Base-by-base conservation (phyloP, 1,139 yeast species). In the Hanseniaspora gamundiae region DNA sequence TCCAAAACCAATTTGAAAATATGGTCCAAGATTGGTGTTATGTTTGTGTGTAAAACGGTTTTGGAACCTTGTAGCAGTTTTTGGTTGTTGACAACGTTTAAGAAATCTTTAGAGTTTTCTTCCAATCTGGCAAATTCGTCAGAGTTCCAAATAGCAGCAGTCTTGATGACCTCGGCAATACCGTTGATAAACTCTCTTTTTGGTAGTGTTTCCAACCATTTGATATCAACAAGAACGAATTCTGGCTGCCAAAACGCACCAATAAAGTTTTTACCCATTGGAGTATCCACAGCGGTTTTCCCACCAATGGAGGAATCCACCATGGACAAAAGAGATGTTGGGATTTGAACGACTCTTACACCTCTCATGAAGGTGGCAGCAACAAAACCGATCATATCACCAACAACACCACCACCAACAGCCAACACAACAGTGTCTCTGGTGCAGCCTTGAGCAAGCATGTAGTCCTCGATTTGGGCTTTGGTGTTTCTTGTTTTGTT, bases 291-390 rank as follows among this genome's bases (percentile, higher is more conserved):
- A 38, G 98, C 98, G 31, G 98, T 93, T 62, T 93, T 93, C 41
- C 99, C 99, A 46, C 99, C 99, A 52, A 93, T 88, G 2, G 96
- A 84, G 3, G 97, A 87, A 64, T 93, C 99, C 19, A 93, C 98
- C 99, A 93, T 93, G 8, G 98, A 81, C 52, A 93, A 70, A 53
- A 93, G 68, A 40, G 94, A 83, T 4, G 98, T 91, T 42, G 99
- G 99, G 33, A 93, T 74, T 64, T 93, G 99, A 38, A 87, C 80
- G 48, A 87, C 85, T 51, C 95, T 74, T 16, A 93, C 95, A 45
- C 99, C 99, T 62, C 99, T 76, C 99, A 93, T 93, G 62, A 91
- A 93, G 4, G 98, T 91, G 26, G 98, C 94, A 17, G 98, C 98
- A 42, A 91, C 97, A 61, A 80, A 93, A 4, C 99, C 99, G 55